Conservation (phyloP, 1,284 basidiomycete genomes). For the Lignosus rhinocerotis region DNA sequence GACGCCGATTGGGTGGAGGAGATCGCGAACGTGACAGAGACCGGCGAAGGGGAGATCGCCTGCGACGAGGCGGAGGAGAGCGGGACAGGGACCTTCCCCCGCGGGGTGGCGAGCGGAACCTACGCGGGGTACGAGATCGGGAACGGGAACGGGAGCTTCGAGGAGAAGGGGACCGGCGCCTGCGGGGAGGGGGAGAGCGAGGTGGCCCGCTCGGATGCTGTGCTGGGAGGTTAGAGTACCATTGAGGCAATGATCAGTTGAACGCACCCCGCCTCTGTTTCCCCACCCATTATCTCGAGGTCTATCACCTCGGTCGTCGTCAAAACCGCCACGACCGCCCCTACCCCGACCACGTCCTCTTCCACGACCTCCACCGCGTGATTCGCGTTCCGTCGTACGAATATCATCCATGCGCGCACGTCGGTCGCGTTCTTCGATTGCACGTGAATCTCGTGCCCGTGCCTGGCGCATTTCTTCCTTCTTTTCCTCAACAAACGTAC, state of each 20-base stretch:
- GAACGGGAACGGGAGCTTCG: constrained; percentile 26
- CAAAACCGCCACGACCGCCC: constrained; percentile 30
- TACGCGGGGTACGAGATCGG: background rate
- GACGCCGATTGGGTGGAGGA: constrained; percentile 45
- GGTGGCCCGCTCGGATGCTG: constrained; percentile 43
- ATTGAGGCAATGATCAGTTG: constrained; percentile 14
- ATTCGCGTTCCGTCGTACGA: constrained; percentile 53
- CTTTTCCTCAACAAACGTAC: constrained; percentile 94
- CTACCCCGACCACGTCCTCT: constrained; percentile 36
- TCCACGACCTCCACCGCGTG: constrained; percentile 42
- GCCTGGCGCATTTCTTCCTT: constrained; percentile 88
- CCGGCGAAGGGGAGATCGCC: constrained; percentile 24
- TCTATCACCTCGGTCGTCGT: constrained; percentile 30
- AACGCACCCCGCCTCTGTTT: constrained; percentile 44
- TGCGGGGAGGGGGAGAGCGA: constrained; percentile 32
- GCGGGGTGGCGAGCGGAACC: constrained; percentile 15
- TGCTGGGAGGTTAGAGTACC: constrained; percentile 16
- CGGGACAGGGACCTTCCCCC: constrained; percentile 27
- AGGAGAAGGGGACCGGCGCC: constrained; percentile 36
- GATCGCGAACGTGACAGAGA: constrained; percentile 34
- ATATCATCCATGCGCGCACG: constrained; percentile 69
- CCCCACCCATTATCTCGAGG: constrained; percentile 34
- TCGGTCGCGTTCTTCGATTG: constrained; percentile 71
- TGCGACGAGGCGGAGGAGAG: constrained; percentile 24
- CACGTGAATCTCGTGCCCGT: constrained; percentile 69